These are phyloP conservation scores for Diaporthe sp. DNA, from an alignment of 2,329 filamentous ascomycete species.

Conservation along the genomic window DNA sequence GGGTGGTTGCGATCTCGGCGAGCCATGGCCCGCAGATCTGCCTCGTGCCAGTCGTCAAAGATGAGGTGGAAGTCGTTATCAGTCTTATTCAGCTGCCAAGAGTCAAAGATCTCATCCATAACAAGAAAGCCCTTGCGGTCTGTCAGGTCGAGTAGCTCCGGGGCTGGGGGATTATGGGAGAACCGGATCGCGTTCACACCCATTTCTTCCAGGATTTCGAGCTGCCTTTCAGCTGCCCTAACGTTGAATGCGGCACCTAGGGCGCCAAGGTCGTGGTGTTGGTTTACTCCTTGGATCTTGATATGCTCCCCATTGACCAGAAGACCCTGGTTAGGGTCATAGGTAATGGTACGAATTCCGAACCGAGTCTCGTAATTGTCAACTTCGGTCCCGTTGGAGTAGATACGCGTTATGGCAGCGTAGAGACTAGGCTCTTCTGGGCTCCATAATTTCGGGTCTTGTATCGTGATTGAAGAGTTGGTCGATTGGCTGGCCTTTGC, in stretches of 20 bases:
- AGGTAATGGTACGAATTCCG: constrained; percentile 61
- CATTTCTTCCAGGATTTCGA: constrained; percentile 64
- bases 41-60: constrained; percentile 67
- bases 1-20: constrained; percentile 69
- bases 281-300: constrained; percentile 61
- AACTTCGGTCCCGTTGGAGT: constrained; percentile 46
- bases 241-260: constrained; percentile 65
- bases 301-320: constrained; percentile 61
- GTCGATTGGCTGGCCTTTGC: constrained; percentile 51
- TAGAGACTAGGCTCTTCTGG: constrained; percentile 65
- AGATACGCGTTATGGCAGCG: constrained; percentile 59
- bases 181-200: constrained; percentile 65
- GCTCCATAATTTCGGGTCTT: constrained; percentile 62
- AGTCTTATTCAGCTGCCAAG: constrained; percentile 62
- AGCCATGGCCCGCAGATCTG: constrained; percentile 65
- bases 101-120: constrained; percentile 68
- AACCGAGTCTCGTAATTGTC: constrained; percentile 65
- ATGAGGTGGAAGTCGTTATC: constrained; percentile 65
- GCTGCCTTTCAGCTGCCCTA: constrained; percentile 62
- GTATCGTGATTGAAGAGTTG: constrained; percentile 52
- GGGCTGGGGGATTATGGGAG: constrained; percentile 67
- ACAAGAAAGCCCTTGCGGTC: constrained; percentile 65
- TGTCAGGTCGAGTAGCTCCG: constrained; percentile 63
- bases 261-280: constrained; percentile 66
- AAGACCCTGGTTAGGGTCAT: constrained; percentile 57